Percentiles rank a stretch among this genome's conserved stretches.
These are phyloP conservation scores for Corynascus novoguineensis DNA, from an alignment of 495 filamentous ascomycete genomes.

Conservation along the genomic window DNA sequence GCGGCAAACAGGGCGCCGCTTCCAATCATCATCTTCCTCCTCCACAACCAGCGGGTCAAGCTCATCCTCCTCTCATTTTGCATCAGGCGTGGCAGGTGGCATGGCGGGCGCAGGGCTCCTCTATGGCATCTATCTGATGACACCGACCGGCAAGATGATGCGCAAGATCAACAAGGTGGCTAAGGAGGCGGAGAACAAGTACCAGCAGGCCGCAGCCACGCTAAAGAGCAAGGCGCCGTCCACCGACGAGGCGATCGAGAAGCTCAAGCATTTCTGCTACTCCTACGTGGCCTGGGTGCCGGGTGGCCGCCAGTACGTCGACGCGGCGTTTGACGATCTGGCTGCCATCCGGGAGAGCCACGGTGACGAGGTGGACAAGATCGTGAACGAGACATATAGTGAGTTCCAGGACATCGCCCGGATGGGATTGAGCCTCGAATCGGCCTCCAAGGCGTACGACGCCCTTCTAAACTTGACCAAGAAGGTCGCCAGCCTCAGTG, in stretches of 20 bases:
- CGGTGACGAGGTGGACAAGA: constrained; percentile 55
- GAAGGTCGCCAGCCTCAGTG: constrained; percentile 49
- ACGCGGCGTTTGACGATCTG: constrained; percentile 57
- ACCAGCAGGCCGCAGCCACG: constrained; percentile 45
- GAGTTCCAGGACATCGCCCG: constrained; percentile 50
- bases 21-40: constrained; percentile 12
- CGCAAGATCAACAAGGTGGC: constrained; percentile 42
- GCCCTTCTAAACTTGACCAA: constrained; percentile 49
- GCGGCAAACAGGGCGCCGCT: background rate
- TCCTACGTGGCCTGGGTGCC: constrained; percentile 62
- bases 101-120: constrained; percentile 30
- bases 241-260: constrained; percentile 52
- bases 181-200: constrained; percentile 47
- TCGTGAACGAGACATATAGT: constrained; percentile 54
- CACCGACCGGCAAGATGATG: constrained; percentile 48
- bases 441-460: constrained; percentile 47
- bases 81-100: constrained; percentile 48
- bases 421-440: constrained; percentile 46
- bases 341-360: constrained; percentile 55
- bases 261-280: constrained; percentile 52
- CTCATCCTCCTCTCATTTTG: constrained; percentile 37
- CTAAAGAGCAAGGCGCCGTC: constrained; percentile 51
- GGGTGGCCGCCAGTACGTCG: constrained; percentile 56
- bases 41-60: constrained; percentile 22
- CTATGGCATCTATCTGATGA: constrained; percentile 53